Conservation (phyloP, 306 rosid species). For the Carpinus fangiana region DNA sequence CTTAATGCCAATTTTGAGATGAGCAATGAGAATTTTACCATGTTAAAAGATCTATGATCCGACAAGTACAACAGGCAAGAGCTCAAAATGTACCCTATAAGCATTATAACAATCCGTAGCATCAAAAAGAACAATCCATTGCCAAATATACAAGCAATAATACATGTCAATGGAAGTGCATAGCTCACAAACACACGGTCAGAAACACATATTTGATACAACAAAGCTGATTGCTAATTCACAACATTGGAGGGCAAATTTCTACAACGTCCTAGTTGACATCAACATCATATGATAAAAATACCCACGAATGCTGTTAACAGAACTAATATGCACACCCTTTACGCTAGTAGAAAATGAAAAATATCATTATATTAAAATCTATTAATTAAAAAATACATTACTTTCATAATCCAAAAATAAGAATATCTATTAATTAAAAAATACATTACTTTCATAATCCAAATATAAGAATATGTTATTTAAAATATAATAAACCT, state of each 20-base stretch:
- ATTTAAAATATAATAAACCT: slow-evolving; percentile 16
- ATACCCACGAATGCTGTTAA: not conserved
- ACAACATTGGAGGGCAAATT: not conserved
- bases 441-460: not conserved
- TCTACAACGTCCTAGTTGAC: not conserved
- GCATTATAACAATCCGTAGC: not conserved
- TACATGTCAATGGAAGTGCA: not conserved
- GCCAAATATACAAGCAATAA: not conserved
- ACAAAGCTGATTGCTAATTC: not conserved
- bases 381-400: not conserved
- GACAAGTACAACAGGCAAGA: not conserved
- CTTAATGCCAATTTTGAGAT: not conserved
- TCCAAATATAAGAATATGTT: not conserved
- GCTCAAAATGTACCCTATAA: too few relatives aligned
- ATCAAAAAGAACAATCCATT: not conserved
- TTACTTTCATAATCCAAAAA: not conserved
- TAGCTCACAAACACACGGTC: not conserved
- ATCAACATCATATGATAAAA: not conserved
- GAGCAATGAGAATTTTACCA: not conserved
- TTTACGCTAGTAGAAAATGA: not conserved
- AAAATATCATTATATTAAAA: not conserved
- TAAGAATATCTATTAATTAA: not conserved
- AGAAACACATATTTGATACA: not conserved
- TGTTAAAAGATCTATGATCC: not conserved
- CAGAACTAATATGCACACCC: not conserved